Percentiles rank a stretch among this genome's conserved stretches.
Evolutionary conservation across 495 filamentous ascomycete species (phyloP).

Genomic region (Lichenothelia convexa): DNA sequence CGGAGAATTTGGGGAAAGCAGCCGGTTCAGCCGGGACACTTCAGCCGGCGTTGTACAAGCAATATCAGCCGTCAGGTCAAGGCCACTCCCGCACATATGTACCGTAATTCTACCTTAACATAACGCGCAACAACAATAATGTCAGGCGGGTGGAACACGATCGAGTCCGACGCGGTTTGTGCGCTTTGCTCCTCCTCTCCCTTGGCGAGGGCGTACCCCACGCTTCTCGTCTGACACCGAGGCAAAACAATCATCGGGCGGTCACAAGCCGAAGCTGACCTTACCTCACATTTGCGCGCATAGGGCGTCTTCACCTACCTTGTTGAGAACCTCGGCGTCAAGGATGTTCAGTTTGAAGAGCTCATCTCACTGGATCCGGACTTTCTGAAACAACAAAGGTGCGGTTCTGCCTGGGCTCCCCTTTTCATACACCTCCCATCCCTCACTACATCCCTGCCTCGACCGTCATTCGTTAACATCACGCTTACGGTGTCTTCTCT

Average conservation of each 20-base stretch:
- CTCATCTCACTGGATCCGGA: slow-evolving; percentile 76
- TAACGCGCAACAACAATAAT: slow-evolving; percentile 9
- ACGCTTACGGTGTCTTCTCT: no score
- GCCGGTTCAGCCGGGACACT: no score
- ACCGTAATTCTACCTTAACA: no score
- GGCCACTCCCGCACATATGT: no score
- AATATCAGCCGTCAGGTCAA: no score
- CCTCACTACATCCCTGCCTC: no score
- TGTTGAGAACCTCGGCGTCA: slow-evolving; percentile 75
- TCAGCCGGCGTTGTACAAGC: no score
- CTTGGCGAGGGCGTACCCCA: slow-evolving; percentile 1
- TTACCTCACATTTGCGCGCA: slow-evolving; percentile 2
- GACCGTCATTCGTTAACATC: no score
- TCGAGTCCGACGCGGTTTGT: slow-evolving; percentile 86
- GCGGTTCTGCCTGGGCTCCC: no score
- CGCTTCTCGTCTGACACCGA: not conserved
- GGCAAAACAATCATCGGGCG: not conserved
- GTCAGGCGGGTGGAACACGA: slow-evolving; percentile 51
- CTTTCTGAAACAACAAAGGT: slow-evolving; percentile 47
- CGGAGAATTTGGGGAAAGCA: no score
- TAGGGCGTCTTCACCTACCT: slow-evolving; percentile 97
- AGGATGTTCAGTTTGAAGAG: slow-evolving; percentile 93
- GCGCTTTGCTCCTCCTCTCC: slow-evolving; percentile 2
- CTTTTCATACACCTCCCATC: no score
- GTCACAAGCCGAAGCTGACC: not conserved